Evolutionary conservation across 768 basidiomycete species (phyloP).

Genomic region (Steccherinum ochraceum): DNA sequence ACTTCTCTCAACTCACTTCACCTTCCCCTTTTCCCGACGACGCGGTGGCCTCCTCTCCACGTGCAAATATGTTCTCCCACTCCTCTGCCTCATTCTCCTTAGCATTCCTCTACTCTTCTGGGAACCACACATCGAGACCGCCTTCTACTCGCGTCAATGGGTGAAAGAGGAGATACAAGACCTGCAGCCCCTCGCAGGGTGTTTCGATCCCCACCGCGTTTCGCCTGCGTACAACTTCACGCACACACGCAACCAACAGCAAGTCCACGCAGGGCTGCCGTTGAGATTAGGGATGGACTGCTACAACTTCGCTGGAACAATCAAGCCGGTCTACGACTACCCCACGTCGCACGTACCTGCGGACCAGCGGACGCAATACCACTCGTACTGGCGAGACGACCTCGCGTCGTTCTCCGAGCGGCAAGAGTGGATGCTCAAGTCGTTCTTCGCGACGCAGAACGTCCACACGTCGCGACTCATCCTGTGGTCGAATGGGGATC

Average conservation of each 20-base stretch:
- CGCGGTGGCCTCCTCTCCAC: constrained; percentile 3
- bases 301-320: constrained; percentile 86
- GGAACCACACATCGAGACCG: constrained; percentile 82
- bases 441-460: constrained; percentile 91
- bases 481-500: constrained; percentile 89
- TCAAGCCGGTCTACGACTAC: constrained; percentile 29
- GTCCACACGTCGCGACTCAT: constrained; percentile 55
- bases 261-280: constrained; percentile 75
- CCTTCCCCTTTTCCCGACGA: background rate
- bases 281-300: constrained; percentile 83
- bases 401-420: constrained; percentile 73
- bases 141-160: constrained; percentile 76
- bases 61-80: constrained; percentile 15
- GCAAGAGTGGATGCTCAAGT: constrained; percentile 88
- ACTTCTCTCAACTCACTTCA: background rate
- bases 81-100: constrained; percentile 25
- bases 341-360: constrained; percentile 9
- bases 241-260: constrained; percentile 48
- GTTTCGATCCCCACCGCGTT: constrained; percentile 59
- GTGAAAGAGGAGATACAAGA: constrained; percentile 64
- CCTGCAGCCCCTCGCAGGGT: constrained; percentile 60
- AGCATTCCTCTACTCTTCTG: constrained; percentile 54
- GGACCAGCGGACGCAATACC: constrained; percentile 54
- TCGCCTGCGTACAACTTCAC: constrained; percentile 66
- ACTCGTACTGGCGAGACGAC: constrained; percentile 94